phyloP scores from a whole-genome alignment of 176 grass and related monocot species.

The Juncus inflexus region DNA sequence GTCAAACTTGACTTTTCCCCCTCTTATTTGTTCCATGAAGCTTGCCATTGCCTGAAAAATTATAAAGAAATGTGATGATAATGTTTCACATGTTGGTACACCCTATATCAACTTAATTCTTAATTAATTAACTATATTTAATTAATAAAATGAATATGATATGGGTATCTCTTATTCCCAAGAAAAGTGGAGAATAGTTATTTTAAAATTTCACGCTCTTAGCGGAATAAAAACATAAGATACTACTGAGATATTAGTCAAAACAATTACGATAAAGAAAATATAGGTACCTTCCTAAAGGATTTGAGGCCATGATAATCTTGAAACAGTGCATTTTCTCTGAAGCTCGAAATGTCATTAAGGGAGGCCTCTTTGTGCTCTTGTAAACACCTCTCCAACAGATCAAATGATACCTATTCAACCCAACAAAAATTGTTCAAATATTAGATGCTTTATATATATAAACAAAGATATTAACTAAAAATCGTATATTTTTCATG shows the following conservation, averaged over 20 bases:
- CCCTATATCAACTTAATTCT: not conserved
- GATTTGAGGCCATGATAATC: slow-evolving; percentile 78
- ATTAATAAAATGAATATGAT: too few species aligned
- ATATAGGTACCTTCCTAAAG: slow-evolving; percentile 49
- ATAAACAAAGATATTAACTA: not conserved
- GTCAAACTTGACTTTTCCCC: slow-evolving; percentile 64
- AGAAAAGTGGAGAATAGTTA: too few species aligned
- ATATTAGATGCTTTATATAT: not conserved
- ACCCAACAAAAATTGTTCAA: slow-evolving; percentile 8
- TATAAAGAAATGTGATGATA: too few species aligned
- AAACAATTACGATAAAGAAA: not conserved
- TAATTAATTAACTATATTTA: not conserved
- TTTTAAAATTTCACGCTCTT: too few species aligned
- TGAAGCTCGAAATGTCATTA: slow-evolving; percentile 40
- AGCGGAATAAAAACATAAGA: too few species aligned
- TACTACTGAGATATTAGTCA: not conserved
- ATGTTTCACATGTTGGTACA: too few species aligned
- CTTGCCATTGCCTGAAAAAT: slow-evolving; percentile 65
- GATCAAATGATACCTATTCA: slow-evolving; percentile 71
- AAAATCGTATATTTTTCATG: not conserved
- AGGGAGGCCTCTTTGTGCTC: slow-evolving; percentile 50
- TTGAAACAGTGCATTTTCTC: slow-evolving; percentile 92
- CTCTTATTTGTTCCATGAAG: slow-evolving; percentile 80
- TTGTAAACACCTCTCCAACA: slow-evolving; percentile 62
- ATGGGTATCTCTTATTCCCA: too few species aligned